Evolutionary conservation across 1,284 basidiomycete species (phyloP), one percentile per base, ranked within the genome.

Genomic region (Ganoderma sinense): DNA sequence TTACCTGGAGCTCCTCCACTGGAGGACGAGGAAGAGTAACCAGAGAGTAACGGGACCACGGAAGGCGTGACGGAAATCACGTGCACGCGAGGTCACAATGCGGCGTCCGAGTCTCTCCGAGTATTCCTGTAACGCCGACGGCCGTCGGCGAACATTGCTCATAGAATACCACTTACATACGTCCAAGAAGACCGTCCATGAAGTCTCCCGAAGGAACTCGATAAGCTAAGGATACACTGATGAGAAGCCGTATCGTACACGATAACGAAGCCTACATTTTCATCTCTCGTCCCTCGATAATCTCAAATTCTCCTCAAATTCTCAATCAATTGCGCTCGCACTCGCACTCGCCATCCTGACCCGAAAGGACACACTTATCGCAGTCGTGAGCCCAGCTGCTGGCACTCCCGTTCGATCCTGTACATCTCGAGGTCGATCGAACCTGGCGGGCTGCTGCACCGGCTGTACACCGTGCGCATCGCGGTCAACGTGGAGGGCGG

Each of bases 381-480:
- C 40, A 79, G 41, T 69, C 75, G 75, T 40, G 78, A 75, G 11
- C 78, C 79, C 48, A 79, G 55, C 67, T 80, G 77, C 75, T 80
- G 78, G 55, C 70, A 77, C 40, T 78, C 74, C 23, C 79, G 74
- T 63, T 78, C 78, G 62, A 80, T 76, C 33, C 73, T 67, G 65
- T 78, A 77, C 75, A 79, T 67, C 72, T 80, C 79, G 5, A 78
- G 40, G 62, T 80, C 78, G 29, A 77, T 68, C 40, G 66, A 53
- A 29, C 61, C 55, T 31, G 59, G 31, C 48, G 14, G 26, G 18
- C 14, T 29, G 40, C 33, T 23, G 48, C 7, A 58, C 62, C 67
- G 41, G 29, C 55, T 48, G 55, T 61, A 60, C 36, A 14, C 14
- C 23, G 33, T 20, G 40, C 11, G 43, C 68, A 39, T 6, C 55